Percentiles rank a stretch among this genome's conserved stretches.
phyloP scores from a whole-genome alignment of 2,329 filamentous ascomycete genomes.

The Berkeleyomyces rouxiae region DNA sequence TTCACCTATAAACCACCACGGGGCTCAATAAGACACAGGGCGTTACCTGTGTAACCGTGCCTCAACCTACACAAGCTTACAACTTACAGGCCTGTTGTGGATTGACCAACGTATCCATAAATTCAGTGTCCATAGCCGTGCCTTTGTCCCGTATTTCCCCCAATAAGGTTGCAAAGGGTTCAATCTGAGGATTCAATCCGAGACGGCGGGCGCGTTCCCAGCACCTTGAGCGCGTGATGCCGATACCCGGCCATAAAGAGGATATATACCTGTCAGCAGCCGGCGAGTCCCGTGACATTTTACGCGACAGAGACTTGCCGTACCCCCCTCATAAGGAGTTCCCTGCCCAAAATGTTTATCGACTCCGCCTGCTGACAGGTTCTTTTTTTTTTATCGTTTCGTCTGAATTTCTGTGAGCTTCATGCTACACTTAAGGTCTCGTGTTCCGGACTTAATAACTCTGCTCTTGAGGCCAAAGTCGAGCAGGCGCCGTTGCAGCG shows the following conservation, averaged over 20 bases:
- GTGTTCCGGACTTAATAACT: too few species aligned
- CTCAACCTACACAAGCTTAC: conserved; percentile 1
- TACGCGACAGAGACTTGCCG: too few species aligned
- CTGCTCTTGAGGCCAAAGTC: too few species aligned
- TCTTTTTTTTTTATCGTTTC: too few species aligned
- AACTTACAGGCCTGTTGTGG: conserved; percentile 27
- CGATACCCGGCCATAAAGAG: conserved; percentile 59
- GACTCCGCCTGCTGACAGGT: too few species aligned
- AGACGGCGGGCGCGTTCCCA: conserved; percentile 76
- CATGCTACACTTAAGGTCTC: too few species aligned
- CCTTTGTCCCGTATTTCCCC: conserved; percentile 36
- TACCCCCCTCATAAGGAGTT: too few species aligned
- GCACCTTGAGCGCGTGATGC: conserved; percentile 61
- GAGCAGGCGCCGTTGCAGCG: too few species aligned
- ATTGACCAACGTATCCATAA: conserved; percentile 53
- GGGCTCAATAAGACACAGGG: too few species aligned
- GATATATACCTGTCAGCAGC: not conserved
- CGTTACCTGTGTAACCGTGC: not conserved
- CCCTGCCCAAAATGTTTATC: too few species aligned
- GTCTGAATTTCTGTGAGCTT: too few species aligned
- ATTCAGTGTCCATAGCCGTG: conserved; percentile 41
- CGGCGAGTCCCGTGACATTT: not conserved
- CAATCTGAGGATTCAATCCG: conserved; percentile 74
- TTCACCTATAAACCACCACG: too few species aligned
- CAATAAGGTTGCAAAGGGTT: conserved; percentile 69